Conservation (phyloP, 2,329 filamentous ascomycete genomes). For the Colletotrichum simmondsii region DNA sequence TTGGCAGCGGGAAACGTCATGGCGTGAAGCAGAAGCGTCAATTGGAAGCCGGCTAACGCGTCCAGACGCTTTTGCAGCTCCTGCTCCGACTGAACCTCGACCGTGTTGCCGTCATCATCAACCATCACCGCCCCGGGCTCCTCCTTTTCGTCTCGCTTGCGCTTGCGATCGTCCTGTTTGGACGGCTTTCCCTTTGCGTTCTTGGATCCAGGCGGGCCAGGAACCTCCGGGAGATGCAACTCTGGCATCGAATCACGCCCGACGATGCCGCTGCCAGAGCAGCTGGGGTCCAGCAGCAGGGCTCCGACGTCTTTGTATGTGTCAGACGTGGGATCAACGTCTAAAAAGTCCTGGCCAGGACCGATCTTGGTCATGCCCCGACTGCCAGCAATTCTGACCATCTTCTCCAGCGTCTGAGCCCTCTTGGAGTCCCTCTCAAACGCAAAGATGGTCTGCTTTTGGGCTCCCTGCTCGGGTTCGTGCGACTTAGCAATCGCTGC, state of each 20-base stretch:
- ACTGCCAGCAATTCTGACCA: constrained; percentile 83
- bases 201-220: constrained; percentile 38
- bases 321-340: constrained; percentile 71
- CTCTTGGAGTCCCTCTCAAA: constrained; percentile 82
- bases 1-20: constrained; percentile 81
- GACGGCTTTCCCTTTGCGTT: constrained; percentile 20
- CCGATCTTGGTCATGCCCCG: constrained; percentile 74
- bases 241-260: constrained; percentile 83
- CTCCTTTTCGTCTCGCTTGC: constrained; percentile 51
- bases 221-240: constrained; percentile 66
- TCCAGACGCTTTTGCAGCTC: constrained; percentile 73
- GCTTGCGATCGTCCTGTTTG: constrained; percentile 50
- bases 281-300: constrained; percentile 91
- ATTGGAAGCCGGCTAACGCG: constrained; percentile 84
- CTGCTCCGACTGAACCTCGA: constrained; percentile 61
- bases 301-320: constrained; percentile 79
- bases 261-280: constrained; percentile 94
- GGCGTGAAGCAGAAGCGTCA: constrained; percentile 84
- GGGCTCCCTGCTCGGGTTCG: constrained; percentile 47
- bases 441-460: constrained; percentile 70
- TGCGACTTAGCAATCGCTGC: constrained; percentile 75
- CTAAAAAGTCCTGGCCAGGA: constrained; percentile 83
- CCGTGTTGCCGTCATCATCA: constrained; percentile 68
- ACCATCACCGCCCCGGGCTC: constrained; percentile 51
- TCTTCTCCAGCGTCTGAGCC: constrained; percentile 82